phyloP scores from a whole-genome alignment of 176 grass and related monocot genomes.

The Triticum dicoccoides region DNA sequence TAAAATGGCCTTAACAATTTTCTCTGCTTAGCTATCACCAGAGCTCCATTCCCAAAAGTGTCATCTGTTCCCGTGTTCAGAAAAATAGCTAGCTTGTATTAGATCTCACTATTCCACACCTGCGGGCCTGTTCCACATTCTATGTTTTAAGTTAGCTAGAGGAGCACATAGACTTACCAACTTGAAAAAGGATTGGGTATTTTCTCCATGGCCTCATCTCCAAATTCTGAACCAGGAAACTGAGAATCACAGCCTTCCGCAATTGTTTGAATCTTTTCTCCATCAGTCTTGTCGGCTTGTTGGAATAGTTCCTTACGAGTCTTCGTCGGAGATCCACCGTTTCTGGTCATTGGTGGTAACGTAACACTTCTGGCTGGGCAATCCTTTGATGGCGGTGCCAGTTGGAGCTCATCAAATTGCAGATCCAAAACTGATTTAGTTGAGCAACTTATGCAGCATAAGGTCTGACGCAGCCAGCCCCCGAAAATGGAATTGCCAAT shows the following conservation, averaged over 20 bases:
- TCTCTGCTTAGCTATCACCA: slow-evolving; percentile 13
- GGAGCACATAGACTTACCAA: slow-evolving; percentile 32
- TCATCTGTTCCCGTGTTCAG: background rate
- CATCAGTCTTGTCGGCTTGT: background rate
- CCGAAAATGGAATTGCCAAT: slow-evolving; percentile 57
- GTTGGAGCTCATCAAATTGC: slow-evolving; percentile 43
- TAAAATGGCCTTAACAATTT: background rate
- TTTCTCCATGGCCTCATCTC: background rate
- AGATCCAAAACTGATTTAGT: slow-evolving; percentile 27
- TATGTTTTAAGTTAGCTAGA: slow-evolving; percentile 20
- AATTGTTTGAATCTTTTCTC: slow-evolving; percentile 11
- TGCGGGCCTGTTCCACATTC: background rate
- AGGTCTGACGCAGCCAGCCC: slow-evolving; percentile 28
- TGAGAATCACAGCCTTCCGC: slow-evolving; percentile 4
- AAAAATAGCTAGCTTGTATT: background rate
- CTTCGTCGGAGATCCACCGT: background rate
- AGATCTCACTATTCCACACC: background rate
- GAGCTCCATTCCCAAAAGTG: background rate
- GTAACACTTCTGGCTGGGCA: slow-evolving; percentile 20
- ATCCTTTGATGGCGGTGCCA: slow-evolving; percentile 54
- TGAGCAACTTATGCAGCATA: slow-evolving; percentile 43
- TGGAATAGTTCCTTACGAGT: slow-evolving; percentile 16
- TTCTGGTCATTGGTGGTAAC: slow-evolving; percentile 1
- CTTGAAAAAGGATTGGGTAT: slow-evolving; percentile 23
- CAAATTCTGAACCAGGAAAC: slow-evolving; percentile 25